Conservation (phyloP, 306 rosid species). For the Lathyrus tuberosus region DNA sequence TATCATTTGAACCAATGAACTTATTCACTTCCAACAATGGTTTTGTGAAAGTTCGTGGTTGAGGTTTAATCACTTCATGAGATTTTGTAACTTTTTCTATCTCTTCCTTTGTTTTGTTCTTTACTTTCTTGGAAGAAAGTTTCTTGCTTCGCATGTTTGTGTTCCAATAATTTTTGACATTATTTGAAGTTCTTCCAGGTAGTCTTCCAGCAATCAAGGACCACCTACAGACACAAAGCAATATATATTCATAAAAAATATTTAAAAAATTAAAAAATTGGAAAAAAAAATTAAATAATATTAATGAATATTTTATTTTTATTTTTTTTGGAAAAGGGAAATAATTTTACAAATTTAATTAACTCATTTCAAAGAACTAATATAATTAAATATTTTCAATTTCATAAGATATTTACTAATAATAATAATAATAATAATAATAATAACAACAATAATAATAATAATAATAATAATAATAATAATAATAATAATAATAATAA, state of each 20-base stretch:
- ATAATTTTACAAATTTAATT: background rate
- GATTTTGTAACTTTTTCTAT: conserved; percentile 14
- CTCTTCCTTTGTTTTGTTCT: background rate
- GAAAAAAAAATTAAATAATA: too few relatives aligned
- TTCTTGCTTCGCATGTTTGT: conserved; percentile 1
- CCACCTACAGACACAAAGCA: conserved; percentile 26
- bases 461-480: too few relatives aligned
- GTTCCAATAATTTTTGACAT: conserved; percentile 45
- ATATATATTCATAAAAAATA: too few relatives aligned
- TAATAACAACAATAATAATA: too few relatives aligned
- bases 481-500: too few relatives aligned
- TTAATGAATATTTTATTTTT: too few relatives aligned
- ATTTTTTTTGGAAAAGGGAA: too few relatives aligned
- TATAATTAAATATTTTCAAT: too few relatives aligned
- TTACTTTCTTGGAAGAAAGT: background rate
- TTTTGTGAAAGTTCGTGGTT: conserved; percentile 35
- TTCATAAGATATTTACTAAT: too few relatives aligned
- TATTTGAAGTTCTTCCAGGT: conserved; percentile 43
- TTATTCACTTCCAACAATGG: background rate
- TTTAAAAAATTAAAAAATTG: too few relatives aligned
- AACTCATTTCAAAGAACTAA: background rate
- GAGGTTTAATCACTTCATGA: too few relatives aligned
- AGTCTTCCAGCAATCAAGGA: conserved; percentile 46
- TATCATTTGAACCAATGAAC: background rate
- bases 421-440: too few relatives aligned